Evolutionary conservation across 2,329 filamentous ascomycete species (phyloP), one percentile per base, ranked within the genome.

Genomic region (Allantophomopsis lycopodina): DNA sequence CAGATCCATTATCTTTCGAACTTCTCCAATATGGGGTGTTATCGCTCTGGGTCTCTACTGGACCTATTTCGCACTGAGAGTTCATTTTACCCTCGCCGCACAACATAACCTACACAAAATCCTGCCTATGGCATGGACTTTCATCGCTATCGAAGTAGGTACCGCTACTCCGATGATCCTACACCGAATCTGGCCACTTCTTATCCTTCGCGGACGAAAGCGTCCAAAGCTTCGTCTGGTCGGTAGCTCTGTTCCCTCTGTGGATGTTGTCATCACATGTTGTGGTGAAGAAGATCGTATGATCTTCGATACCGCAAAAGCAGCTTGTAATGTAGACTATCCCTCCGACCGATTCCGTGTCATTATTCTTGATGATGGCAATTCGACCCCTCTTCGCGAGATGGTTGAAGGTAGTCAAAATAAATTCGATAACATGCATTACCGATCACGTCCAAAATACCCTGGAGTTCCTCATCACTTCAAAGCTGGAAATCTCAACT

Each of bases 401-500:
- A 8, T 28, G 23, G 23, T 28, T 8, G 23, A 28, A 28, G 23
- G 23, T 28, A 12, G 5, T 28, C 11, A 3, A 3, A 4, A 28
- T 12, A 28, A 28, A 10, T 68, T 62, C 40, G 60, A 62, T 12
- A 72, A 76, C 42, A 51, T 73, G 7, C 63, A 60, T 46, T 76
- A 76, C 54, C 62, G 68, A 50, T 63, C 69, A 2, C 66, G 70
- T 13, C 57, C 61, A 30, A 69, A 69, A 55, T 57, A 60, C 35
- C 63, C 63, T 4, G 65, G 65, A 7, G 57, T 63, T 28, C 65
- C 66, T 2, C 42, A 72, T 47, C 68, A 74, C 50, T 78, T 73
- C 62, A 79, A 79, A 60, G 73, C 75, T 1, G 74, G 75, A 38
- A 79, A 79, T 50, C 59, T 79, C 39, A 79, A 77, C 55, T 70